These are phyloP conservation scores for Penicillium sp. DNA, from an alignment of 2,329 filamentous ascomycete genomes.

Conservation along the genomic window DNA sequence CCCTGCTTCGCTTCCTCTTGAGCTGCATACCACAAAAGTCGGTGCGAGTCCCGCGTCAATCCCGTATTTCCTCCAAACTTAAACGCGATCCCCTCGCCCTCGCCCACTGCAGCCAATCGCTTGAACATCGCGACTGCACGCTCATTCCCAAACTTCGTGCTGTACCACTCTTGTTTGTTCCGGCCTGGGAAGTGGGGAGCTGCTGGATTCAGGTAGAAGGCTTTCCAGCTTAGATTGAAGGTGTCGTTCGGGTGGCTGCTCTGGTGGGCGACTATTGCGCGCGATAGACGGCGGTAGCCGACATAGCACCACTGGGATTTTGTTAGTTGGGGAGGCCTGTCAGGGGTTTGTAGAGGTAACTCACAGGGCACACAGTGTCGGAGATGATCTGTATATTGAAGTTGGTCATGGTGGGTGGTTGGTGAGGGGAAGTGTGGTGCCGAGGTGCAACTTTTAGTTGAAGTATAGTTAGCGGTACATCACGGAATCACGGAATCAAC, in stretches of 20 bases:
- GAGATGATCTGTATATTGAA: constrained; percentile 73
- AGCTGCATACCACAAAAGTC: constrained; percentile 65
- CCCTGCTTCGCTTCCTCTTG: constrained; percentile 39
- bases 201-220: constrained; percentile 73
- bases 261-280: constrained; percentile 64
- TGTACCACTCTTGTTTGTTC: constrained; percentile 55
- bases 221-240: constrained; percentile 68
- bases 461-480: constrained; percentile 1
- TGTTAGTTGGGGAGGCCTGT: constrained; percentile 2
- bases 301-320: constrained; percentile 60
- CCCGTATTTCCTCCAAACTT: constrained; percentile 66
- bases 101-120: constrained; percentile 56
- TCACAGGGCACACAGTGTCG: constrained; percentile 71
- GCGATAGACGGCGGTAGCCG: constrained; percentile 68
- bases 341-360: neutral
- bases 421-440: neutral
- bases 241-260: constrained; percentile 61
- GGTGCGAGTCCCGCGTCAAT: constrained; percentile 73
- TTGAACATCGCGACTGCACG: constrained; percentile 54
- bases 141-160: constrained; percentile 59
- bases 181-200: constrained; percentile 49
- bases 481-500: constrained; percentile 1
- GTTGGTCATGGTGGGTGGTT: constrained; percentile 55
- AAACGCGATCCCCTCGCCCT: constrained; percentile 66
- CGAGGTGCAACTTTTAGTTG: neutral